phyloP scores from a whole-genome alignment of 108 stramenopile species.

The Epipyxis sp. region DNA sequence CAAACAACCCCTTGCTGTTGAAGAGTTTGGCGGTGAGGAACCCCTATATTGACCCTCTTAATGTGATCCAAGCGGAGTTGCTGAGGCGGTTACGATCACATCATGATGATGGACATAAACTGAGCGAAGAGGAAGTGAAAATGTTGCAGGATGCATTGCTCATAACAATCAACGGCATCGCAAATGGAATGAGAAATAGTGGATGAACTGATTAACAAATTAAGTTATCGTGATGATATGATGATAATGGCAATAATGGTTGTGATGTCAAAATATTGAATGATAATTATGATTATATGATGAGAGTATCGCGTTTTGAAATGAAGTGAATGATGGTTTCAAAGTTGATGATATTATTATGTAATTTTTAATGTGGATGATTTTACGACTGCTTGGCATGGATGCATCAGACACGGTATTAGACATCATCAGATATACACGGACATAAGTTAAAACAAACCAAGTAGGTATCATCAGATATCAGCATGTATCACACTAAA shows the following conservation, averaged over 20 bases:
- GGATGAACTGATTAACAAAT: constrained; percentile 54
- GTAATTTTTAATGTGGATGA: too few species aligned
- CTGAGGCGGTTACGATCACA: constrained; percentile 72
- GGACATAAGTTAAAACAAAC: too few species aligned
- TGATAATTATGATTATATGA: too few species aligned
- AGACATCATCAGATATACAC: too few species aligned
- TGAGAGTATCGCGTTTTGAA: too few species aligned
- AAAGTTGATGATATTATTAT: too few species aligned
- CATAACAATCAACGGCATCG: constrained; percentile 87
- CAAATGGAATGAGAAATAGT: constrained; percentile 91
- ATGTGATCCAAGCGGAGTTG: constrained; percentile 88
- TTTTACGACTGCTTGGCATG: too few species aligned
- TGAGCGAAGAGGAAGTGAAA: constrained; percentile 59
- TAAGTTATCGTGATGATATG: neutral
- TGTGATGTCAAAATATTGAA: neutral
- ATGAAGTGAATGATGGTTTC: neutral
- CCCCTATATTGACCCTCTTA: constrained; percentile 94
- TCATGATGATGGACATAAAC: constrained; percentile 49
- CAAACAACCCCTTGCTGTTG: constrained; percentile 73
- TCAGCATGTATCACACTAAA: too few species aligned
- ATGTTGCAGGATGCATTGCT: constrained; percentile 79
- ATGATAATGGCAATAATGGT: neutral
- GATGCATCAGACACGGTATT: neutral
- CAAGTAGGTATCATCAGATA: too few species aligned
- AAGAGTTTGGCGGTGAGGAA: constrained; percentile 80